Evolutionary conservation across 2,329 filamentous ascomycete genomes (phyloP).

Genomic region (Microdochium bolleyi): DNA sequence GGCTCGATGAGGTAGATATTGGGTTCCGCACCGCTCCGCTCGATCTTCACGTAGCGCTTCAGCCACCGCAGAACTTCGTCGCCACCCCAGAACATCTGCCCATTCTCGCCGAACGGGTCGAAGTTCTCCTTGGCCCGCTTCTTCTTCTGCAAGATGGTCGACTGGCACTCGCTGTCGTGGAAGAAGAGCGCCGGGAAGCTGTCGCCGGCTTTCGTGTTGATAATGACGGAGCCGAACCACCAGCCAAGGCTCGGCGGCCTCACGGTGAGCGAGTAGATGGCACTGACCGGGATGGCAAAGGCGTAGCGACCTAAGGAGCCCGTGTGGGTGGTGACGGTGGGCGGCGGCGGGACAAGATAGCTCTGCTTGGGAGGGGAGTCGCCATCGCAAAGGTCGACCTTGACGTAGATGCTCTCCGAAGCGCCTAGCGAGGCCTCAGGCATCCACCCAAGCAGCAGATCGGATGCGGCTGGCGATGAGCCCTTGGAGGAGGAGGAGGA

Average conservation of each 20-base stretch:
- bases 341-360: constrained; percentile 85
- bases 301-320: constrained; percentile 72
- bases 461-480: constrained; percentile 30
- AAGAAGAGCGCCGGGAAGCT: constrained; percentile 96
- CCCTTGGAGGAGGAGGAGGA: constrained; percentile 40
- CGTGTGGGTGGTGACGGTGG: constrained; percentile 71
- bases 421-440: constrained; percentile 85
- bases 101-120: constrained; percentile 79
- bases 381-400: constrained; percentile 81
- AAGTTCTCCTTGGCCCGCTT: constrained; percentile 76
- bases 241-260: constrained; percentile 89
- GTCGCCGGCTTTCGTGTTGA: constrained; percentile 85
- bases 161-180: constrained; percentile 94
- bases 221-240: constrained; percentile 96
- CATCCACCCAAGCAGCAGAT: constrained; percentile 85
- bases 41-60: constrained; percentile 72
- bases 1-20: constrained; percentile 91
- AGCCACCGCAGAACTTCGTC: constrained; percentile 93
- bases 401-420: constrained; percentile 82
- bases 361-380: constrained; percentile 77
- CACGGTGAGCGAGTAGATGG: constrained; percentile 85
- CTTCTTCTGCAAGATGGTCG: constrained; percentile 90
- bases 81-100: constrained; percentile 93
- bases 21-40: constrained; percentile 77
- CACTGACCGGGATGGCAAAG: constrained; percentile 83